Evolutionary conservation across 202 grass and related monocot species (phyloP).

Genomic region (Musa balbisiana): DNA sequence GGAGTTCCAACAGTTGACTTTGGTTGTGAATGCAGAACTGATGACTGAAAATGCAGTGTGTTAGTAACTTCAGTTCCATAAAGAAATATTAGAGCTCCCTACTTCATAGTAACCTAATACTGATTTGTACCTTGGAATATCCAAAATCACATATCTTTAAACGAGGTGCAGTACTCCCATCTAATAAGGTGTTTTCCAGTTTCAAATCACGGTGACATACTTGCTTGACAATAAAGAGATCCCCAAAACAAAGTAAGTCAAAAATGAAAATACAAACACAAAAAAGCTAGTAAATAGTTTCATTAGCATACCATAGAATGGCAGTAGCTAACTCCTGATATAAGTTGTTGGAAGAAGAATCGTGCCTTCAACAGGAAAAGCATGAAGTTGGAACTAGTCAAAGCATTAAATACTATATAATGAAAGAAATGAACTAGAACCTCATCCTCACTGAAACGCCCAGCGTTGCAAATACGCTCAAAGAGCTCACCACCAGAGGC

Average conservation of each 20-base stretch:
- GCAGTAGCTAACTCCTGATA: conserved; percentile 87
- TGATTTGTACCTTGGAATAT: conserved; percentile 12
- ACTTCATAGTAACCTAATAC: neutral
- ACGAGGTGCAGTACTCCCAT: conserved; percentile 15
- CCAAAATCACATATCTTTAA: conserved; percentile 18
- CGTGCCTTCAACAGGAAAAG: conserved; percentile 51
- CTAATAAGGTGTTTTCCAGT: conserved; percentile 11
- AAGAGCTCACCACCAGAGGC: conserved; percentile 95
- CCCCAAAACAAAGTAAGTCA: neutral
- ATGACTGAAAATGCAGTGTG: conserved; percentile 55
- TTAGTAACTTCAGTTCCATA: neutral
- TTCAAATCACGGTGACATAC: conserved; percentile 95
- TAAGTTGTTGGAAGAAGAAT: conserved; percentile 93
- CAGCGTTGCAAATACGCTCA: conserved; percentile 86
- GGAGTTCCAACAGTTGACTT: conserved; percentile 97
- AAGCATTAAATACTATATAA: neutral
- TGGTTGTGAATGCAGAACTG: conserved; percentile 96
- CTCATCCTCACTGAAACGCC: conserved; percentile 94
- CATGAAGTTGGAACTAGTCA: conserved; percentile 3
- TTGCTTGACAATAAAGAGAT: conserved; percentile 58
- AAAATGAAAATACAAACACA: conserved; percentile 4
- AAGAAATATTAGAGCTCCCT: neutral
- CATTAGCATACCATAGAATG: conserved; percentile 64
- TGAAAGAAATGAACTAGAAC: conserved; percentile 29
- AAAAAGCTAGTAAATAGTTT: neutral